Evolutionary conservation across 352 stramenopile genomes (phyloP), one percentile per base, ranked within the genome.

Genomic region (Pythium aristosporum): DNA sequence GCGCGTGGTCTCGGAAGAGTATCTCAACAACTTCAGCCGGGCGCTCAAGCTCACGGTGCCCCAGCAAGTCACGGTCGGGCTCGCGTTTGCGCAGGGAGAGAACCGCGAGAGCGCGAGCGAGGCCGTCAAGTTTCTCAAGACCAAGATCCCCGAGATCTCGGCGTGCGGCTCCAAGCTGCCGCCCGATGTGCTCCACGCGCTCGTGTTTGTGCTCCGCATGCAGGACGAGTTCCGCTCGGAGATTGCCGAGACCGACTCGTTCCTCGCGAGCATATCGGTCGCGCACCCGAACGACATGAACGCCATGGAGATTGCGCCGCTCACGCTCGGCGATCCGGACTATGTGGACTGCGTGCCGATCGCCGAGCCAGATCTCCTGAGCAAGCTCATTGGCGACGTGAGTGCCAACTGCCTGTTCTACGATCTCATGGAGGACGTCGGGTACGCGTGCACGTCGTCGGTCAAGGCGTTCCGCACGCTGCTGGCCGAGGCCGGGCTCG

Each of bases 381-480:
- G 72, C 62, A 85, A 91, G 63, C 75, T 97, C 42, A 86, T 95
- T 37, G 72, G 76, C 57, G 87, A 96, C 37, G 83, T 96, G 52
- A 80, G 77, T 34, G 72, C 73, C 1, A 92, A 83, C 57, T 94
- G 85, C 47, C 52, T 96, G 32, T 96, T 96, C 62, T 95, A 94
- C 60, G 88, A 96, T 37, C 69, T 97, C 39, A 93, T 97, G 87
- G 87, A 94, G 66, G 90, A 97, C 47, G 86, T 97, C 15, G 90
- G 90, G 9, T 95, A 96, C 68, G 79, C 81, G 47, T 91, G 81
- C 61, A 96, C 88, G 55, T 82, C 87, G 30, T 91, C 77, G 18
- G 49, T 85, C 9, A 80, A 89, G 57, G 74, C 86, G 16, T 94
- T 97, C 65, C 87, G 89, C 18, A 89, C 85, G 52, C 76, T 96